A percentile compares a stretch with the other conserved stretches of the same genome.
Evolutionary conservation across 768 basidiomycete species (phyloP).

Genomic region (Lyophyllum decastes): DNA sequence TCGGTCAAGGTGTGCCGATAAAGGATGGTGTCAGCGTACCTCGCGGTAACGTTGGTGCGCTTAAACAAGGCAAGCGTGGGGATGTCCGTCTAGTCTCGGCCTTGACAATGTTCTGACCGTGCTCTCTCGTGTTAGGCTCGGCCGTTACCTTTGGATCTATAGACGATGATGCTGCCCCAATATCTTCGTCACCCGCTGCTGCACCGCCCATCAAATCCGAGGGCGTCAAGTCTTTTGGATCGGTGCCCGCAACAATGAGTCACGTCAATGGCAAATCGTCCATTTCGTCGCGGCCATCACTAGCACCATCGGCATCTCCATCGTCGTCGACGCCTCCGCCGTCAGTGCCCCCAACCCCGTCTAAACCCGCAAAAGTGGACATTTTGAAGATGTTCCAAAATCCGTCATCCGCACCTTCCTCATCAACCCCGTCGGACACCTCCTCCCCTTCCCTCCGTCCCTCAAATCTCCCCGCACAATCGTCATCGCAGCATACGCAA

Average conservation of each 20-base stretch:
- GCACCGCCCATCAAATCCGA: conserved; percentile 67
- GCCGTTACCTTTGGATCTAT: conserved; percentile 89
- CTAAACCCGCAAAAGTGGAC: conserved; percentile 49
- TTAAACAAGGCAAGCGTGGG: conserved; percentile 61
- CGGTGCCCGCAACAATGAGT: conserved; percentile 59
- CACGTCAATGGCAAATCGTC: conserved; percentile 67
- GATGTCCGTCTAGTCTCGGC: conserved; percentile 2
- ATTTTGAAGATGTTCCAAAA: conserved; percentile 65
- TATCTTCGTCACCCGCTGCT: conserved; percentile 81
- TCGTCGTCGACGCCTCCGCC: conserved; percentile 37
- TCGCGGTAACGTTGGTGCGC: conserved; percentile 61
- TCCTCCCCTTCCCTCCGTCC: conserved; percentile 60
- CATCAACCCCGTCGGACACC: conserved; percentile 53
- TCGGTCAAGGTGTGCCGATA: conserved; percentile 69
- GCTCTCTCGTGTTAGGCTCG: conserved; percentile 43
- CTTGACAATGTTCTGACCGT: conserved; percentile 12
- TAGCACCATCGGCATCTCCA: conserved; percentile 27
- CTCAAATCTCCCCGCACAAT: conserved; percentile 53
- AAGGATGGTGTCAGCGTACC: conserved; percentile 81
- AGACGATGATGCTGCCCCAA: conserved; percentile 74
- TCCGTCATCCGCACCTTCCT: conserved; percentile 45
- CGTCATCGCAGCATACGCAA: conserved; percentile 35
- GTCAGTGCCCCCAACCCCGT: conserved; percentile 32
- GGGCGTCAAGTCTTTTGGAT: conserved; percentile 81
- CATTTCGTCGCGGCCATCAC: conserved; percentile 41